A percentile compares a stretch with the other conserved stretches of the same genome.
Conservation (phyloP, 2,329 filamentous ascomycete species). For the Aspergillus bombycis region DNA sequence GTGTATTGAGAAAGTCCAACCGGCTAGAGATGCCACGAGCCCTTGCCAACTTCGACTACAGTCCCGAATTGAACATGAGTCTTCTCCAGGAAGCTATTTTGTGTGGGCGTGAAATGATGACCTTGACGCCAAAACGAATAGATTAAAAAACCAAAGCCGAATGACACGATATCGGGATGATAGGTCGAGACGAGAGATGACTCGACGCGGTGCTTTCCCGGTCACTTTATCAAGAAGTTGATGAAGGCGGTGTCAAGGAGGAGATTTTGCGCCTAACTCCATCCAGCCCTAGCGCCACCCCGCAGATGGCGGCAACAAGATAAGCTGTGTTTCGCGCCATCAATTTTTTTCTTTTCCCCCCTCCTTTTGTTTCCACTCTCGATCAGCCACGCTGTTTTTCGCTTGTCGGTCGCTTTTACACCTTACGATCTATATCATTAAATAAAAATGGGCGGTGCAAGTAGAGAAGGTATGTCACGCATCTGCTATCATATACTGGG, state of each 20-base stretch:
- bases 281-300: conserved; percentile 23
- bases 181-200: conserved; percentile 7
- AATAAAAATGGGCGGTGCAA: conserved; percentile 65
- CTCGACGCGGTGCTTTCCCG: neutral
- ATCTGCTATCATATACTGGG: neutral
- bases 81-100: conserved; percentile 1
- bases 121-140: neutral
- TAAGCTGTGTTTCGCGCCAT: conserved; percentile 20
- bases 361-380: conserved; percentile 9
- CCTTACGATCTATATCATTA: conserved; percentile 10
- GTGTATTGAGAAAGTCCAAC: conserved; percentile 48
- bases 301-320: conserved; percentile 20
- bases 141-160: neutral
- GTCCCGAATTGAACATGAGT: conserved; percentile 17
- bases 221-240: neutral
- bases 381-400: conserved; percentile 22
- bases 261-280: conserved; percentile 24
- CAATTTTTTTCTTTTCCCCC: conserved; percentile 12
- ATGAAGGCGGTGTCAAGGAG: conserved; percentile 18
- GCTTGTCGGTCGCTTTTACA: conserved; percentile 16
- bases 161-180: conserved; percentile 15
- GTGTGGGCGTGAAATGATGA: neutral
- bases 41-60: conserved; percentile 25
- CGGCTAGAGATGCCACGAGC: conserved; percentile 39
- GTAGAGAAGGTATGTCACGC: conserved; percentile 62